phyloP scores from a whole-genome alignment of 371 early-diverging fungal genomes.

The Conidiobolus incongruus region DNA sequence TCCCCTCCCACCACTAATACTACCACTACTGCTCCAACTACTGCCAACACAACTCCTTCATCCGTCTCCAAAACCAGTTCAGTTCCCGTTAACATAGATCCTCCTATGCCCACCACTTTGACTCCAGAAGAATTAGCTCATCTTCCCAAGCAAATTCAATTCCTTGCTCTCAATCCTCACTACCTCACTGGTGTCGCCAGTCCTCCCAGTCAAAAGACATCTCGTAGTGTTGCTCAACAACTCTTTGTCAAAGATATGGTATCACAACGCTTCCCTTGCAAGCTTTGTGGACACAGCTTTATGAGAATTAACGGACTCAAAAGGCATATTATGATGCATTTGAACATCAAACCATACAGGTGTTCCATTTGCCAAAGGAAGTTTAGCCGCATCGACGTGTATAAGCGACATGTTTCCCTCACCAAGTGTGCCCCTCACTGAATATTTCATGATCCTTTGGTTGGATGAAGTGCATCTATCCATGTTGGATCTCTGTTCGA shows the following conservation, averaged over 20 bases:
- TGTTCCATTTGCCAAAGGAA: neutral
- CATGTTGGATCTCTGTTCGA: no score
- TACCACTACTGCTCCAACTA: no score
- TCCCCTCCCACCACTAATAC: no score
- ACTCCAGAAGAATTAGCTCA: no score
- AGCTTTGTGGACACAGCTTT: neutral
- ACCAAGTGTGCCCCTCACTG: no score
- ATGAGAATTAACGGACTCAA: neutral
- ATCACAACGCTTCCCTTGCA: neutral
- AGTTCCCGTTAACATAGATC: no score
- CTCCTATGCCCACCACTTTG: no score
- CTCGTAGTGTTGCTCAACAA: neutral
- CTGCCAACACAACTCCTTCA: no score
- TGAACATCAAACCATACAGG: neutral
- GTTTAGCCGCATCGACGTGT: neutral
- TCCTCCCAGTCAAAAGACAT: neutral
- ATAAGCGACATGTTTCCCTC: neutral
- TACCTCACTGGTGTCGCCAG: neutral
- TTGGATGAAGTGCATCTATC: no score
- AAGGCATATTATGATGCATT: constrained; percentile 1
- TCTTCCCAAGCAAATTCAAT: no score
- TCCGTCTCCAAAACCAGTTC: no score
- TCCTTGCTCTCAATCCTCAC: neutral
- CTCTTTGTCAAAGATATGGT: neutral
- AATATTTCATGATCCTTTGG: no score